These are phyloP conservation scores for Davidsoniella eucalypti DNA, from an alignment of 2,329 filamentous ascomycete genomes.

Conservation along the genomic window DNA sequence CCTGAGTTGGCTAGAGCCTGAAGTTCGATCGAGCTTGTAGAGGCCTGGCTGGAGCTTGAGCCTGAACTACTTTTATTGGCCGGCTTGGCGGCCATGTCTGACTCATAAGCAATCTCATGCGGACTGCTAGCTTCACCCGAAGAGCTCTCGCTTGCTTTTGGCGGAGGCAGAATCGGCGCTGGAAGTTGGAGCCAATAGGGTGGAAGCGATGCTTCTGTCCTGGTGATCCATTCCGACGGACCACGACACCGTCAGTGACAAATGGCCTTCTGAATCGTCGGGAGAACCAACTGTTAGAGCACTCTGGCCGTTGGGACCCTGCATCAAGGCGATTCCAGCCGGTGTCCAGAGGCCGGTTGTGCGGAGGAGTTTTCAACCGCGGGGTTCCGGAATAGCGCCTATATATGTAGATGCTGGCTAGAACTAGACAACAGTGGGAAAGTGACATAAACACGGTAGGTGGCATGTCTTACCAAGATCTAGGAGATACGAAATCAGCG, in stretches of 20 bases:
- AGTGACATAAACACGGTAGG: too few relatives aligned
- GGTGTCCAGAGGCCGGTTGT: slow-evolving; percentile 45
- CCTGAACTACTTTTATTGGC: background rate
- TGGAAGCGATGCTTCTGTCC: slow-evolving; percentile 35
- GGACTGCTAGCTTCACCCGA: background rate
- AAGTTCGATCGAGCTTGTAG: slow-evolving; percentile 23
- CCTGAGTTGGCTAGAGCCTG: slow-evolving; percentile 17
- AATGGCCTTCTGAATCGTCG: slow-evolving; percentile 43
- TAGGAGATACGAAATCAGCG: slow-evolving; percentile 43
- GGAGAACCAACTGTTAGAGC: slow-evolving; percentile 37
- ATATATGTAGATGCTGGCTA: background rate
- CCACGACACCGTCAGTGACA: slow-evolving; percentile 43
- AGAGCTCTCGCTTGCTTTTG: slow-evolving; percentile 7
- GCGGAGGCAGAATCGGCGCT: slow-evolving; percentile 16
- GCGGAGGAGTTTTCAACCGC: slow-evolving; percentile 40
- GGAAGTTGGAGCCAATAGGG: slow-evolving; percentile 42
- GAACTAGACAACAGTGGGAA: background rate
- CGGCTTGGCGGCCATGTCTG: background rate
- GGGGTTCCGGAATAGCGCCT: slow-evolving; percentile 39
- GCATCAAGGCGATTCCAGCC: slow-evolving; percentile 38
- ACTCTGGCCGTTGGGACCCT: slow-evolving; percentile 32
- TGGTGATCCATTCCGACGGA: slow-evolving; percentile 34
- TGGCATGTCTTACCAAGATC: slow-evolving; percentile 29
- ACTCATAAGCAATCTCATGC: background rate
- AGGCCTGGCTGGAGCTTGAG: background rate